A percentile compares a stretch with the other conserved stretches of the same genome.
These are phyloP conservation scores for Arthrobotrys sinensis DNA, from an alignment of 2,329 filamentous ascomycete species.

Conservation along the genomic window DNA sequence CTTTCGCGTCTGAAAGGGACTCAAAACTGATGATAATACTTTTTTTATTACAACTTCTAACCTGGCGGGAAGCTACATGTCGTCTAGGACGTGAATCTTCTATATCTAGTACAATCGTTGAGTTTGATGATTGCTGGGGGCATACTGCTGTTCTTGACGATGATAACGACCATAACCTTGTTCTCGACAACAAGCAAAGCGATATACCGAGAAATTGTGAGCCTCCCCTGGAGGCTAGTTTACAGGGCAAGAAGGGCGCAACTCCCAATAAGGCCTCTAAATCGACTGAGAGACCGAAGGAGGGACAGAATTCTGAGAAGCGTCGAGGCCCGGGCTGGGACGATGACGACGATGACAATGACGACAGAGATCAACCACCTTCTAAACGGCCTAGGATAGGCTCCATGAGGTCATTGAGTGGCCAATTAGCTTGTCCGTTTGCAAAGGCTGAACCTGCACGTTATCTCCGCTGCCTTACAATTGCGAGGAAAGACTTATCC, in stretches of 20 bases:
- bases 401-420: constrained; percentile 23
- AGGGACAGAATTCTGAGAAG: not conserved
- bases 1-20: not conserved
- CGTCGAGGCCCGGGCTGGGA: not conserved
- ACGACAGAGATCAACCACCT: not conserved
- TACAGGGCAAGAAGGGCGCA: not conserved
- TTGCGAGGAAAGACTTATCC: constrained; percentile 35
- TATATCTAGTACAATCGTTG: constrained; percentile 3
- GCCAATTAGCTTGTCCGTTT: constrained; percentile 43
- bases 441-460: constrained; percentile 29
- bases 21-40: constrained; percentile 17
- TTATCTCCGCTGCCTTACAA: constrained; percentile 25
- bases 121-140: not conserved
- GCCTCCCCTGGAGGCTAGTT: not conserved
- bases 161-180: too few relatives aligned
- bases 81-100: constrained; percentile 23
- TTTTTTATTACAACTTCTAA: constrained; percentile 28
- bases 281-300: too few relatives aligned
- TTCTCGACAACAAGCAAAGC: not conserved
- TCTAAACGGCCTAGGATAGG: constrained; percentile 6
- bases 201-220: not conserved
- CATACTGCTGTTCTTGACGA: not conserved
- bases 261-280: not conserved
- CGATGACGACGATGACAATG: not conserved
- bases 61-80: constrained; percentile 30